Conservation (phyloP, 2,329 filamentous ascomycete species). For the Corynespora cassiicola region DNA sequence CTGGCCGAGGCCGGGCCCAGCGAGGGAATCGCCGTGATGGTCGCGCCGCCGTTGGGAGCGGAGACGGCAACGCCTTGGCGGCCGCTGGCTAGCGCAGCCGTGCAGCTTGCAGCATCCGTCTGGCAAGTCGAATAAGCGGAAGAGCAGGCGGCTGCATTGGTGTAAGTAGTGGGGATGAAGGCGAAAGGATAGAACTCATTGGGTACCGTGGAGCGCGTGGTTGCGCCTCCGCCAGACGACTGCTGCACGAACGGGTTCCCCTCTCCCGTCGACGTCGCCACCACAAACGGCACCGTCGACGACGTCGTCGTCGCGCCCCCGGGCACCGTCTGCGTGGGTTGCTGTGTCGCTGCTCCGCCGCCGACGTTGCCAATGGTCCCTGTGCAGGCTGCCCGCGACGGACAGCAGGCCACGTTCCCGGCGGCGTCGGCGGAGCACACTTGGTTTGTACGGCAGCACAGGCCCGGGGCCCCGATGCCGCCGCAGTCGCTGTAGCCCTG, state of each 20-base stretch:
- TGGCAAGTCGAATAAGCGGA: conserved; percentile 62
- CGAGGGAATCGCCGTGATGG: conserved; percentile 52
- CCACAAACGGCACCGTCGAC: conserved; percentile 20
- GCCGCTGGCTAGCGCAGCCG: conserved; percentile 53
- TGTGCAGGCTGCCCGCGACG: conserved; percentile 63
- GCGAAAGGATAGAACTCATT: conserved; percentile 60
- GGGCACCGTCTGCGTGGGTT: conserved; percentile 9
- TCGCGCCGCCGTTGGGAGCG: conserved; percentile 57
- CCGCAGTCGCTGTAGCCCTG: conserved; percentile 60
- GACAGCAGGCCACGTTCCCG: conserved; percentile 68
- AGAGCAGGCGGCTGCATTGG: conserved; percentile 58
- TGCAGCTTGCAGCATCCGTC: conserved; percentile 50
- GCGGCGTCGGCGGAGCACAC: conserved; percentile 63
- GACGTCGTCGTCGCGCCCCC: conserved; percentile 26
- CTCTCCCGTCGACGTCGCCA: conserved; percentile 20
- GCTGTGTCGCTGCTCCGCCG: conserved; percentile 9
- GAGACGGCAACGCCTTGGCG: conserved; percentile 59
- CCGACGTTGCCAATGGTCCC: conserved; percentile 53
- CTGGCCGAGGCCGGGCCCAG: conserved; percentile 34
- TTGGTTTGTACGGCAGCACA: conserved; percentile 62
- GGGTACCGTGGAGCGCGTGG: conserved; percentile 48
- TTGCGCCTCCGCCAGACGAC: conserved; percentile 16
- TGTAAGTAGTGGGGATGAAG: conserved; percentile 61
- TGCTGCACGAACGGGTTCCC: conserved; percentile 28
- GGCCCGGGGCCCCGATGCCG: conserved; percentile 57